phyloP scores from a whole-genome alignment of 2,329 filamentous ascomycete genomes.

The Verticillium nubilum region DNA sequence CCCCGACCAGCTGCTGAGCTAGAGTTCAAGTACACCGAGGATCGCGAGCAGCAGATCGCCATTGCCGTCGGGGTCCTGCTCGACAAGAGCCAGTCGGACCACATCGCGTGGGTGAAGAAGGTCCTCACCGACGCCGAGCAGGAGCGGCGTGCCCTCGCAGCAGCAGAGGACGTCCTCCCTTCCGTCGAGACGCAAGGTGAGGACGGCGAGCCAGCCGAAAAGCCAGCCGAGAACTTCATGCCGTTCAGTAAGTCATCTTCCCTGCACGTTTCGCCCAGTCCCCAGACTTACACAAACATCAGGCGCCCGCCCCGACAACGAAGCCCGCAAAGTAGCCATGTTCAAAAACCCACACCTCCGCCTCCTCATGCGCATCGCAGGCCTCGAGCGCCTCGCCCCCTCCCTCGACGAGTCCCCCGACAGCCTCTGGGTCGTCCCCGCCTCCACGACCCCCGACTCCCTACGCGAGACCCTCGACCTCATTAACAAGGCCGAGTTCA shows the following conservation, averaged over 20 bases:
- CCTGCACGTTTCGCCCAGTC: background rate
- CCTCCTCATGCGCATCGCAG: constrained; percentile 73
- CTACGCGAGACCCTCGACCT: constrained; percentile 65
- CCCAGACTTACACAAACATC: background rate
- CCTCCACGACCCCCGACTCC: constrained; percentile 54
- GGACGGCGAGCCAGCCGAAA: constrained; percentile 18
- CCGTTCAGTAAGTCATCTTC: constrained; percentile 43
- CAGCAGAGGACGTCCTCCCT: constrained; percentile 57
- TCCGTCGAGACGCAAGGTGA: constrained; percentile 23
- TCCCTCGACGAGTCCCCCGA: constrained; percentile 65
- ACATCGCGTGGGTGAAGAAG: constrained; percentile 77
- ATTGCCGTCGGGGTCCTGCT: constrained; percentile 76
- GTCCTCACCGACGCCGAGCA: constrained; percentile 61
- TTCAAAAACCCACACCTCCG: constrained; percentile 88
- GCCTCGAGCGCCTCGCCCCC: constrained; percentile 55
- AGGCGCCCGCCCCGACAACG: constrained; percentile 60
- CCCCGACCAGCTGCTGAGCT: constrained; percentile 73
- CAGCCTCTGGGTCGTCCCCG: constrained; percentile 73
- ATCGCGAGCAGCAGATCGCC: constrained; percentile 65
- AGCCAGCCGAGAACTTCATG: constrained; percentile 30
- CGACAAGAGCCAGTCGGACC: constrained; percentile 70
- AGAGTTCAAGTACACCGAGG: constrained; percentile 69
- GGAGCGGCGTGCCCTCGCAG: constrained; percentile 74
- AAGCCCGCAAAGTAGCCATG: constrained; percentile 64
- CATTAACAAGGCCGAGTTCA: constrained; percentile 74